These are phyloP conservation scores for Rubroboletus satanas DNA, from an alignment of 768 basidiomycete genomes.

Conservation along the genomic window DNA sequence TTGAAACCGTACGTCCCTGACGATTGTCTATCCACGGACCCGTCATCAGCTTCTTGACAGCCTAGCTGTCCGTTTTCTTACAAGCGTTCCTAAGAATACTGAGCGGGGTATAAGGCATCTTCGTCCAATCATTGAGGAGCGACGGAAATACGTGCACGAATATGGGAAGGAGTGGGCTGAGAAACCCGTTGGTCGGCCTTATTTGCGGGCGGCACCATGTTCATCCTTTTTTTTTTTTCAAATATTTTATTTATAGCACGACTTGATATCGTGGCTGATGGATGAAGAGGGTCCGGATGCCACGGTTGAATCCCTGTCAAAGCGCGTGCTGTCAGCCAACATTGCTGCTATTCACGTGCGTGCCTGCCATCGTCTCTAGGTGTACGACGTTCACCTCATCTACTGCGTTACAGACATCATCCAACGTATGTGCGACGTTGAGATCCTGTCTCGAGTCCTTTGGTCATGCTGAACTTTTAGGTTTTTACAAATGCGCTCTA, in stretches of 20 bases:
- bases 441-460: no score
- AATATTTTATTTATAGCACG: conserved; percentile 18
- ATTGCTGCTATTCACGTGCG: conserved; percentile 25
- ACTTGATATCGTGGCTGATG: conserved; percentile 22
- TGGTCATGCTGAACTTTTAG: background rate
- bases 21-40: background rate
- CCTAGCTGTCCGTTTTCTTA: conserved; percentile 14
- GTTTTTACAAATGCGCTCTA: background rate
- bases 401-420: background rate
- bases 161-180: conserved; percentile 28
- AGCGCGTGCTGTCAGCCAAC: conserved; percentile 1
- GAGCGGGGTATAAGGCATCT: conserved; percentile 11
- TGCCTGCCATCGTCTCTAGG: background rate
- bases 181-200: conserved; percentile 28
- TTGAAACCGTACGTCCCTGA: conserved; percentile 29
- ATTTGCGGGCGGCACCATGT: background rate
- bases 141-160: conserved; percentile 18
- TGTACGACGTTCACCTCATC: background rate
- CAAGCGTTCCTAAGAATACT: background rate
- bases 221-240: background rate
- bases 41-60: conserved; percentile 2
- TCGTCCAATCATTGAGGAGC: conserved; percentile 30
- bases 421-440: background rate
- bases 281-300: background rate
- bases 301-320: conserved; percentile 10